Base-by-base conservation (phyloP, 129 eudicot genomes). In the Glebionis coronaria region DNA sequence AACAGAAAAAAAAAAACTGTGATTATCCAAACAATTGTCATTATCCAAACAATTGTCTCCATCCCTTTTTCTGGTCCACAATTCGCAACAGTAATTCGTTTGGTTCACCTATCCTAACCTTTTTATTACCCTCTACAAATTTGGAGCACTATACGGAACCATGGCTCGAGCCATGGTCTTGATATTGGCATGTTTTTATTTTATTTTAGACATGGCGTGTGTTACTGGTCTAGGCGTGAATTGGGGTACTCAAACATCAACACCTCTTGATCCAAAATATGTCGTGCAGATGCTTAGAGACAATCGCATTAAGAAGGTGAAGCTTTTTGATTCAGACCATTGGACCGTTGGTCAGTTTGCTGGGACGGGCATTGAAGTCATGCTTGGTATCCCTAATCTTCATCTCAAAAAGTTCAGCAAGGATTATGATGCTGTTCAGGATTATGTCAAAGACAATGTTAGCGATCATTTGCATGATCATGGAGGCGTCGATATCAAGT, bases 261-360 rank as follows among this genome's bases (percentile, higher is more conserved):
- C 79, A 6, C 69, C 66, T 40, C 51, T 85, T 62, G 73, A 73
- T 29, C 80, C 84, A 3, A 50, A 57, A 25, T 70, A 57, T 19
- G 77, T 81, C 25, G 78, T 81, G 9, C 74, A 62, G 16, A 66
- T 85, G 80, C 66, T 85, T 4, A 81, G 70, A 73, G 90, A 85
- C 25, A 85, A 85, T 61, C 64, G 63, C 35, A 71, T 85, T 16
- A 40, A 76, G 12, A 85, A 81, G 81, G 80, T 85, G 29, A 85
- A 85, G 76, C 82, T 85, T 28, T 85, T 85, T 63, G 87, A 81
- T 45, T 55, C 87, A 2, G 87, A 85, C 44, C 50, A 52, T 23
- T 77, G 67, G 71, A 76, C 76, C 1, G 76, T 85, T 9, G 56
- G 56, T 18, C 68, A 74, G 23, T 73, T 85, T 12, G 84, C 80